These are phyloP conservation scores for Boletus insuetus DNA, from an alignment of 768 basidiomycete species.

Conservation along the genomic window DNA sequence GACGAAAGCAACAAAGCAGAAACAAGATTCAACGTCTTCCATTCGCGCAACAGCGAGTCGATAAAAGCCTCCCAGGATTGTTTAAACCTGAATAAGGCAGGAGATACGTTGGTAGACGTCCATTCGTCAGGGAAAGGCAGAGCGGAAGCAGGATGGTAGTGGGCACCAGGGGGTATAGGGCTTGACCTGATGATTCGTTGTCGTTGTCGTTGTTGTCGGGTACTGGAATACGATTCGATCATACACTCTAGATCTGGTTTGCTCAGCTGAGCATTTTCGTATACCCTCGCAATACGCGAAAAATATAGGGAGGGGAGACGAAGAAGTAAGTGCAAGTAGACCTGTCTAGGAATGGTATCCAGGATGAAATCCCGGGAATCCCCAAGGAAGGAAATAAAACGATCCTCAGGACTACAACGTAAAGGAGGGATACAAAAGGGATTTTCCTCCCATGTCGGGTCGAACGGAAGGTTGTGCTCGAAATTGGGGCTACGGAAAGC, in stretches of 20 bases:
- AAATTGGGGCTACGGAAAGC: constrained; percentile 24
- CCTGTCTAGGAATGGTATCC: constrained; percentile 42
- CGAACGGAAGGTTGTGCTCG: constrained; percentile 15
- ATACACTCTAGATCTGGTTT: constrained; percentile 65
- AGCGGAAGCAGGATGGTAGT: constrained; percentile 15
- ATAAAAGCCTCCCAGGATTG: constrained; percentile 69
- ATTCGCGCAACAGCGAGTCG: constrained; percentile 65
- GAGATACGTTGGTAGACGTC: constrained; percentile 51
- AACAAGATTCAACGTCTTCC: constrained; percentile 75
- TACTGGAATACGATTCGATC: constrained; percentile 33
- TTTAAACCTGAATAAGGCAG: constrained; percentile 62
- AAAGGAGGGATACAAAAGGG: constrained; percentile 18
- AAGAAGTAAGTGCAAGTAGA: constrained; percentile 50
- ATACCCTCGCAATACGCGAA: constrained; percentile 71
- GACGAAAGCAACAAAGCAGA: constrained; percentile 59
- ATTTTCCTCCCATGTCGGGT: constrained; percentile 23
- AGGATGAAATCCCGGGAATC: constrained; percentile 25
- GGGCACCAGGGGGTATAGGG: constrained; percentile 29
- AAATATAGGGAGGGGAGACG: constrained; percentile 80
- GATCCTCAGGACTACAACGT: constrained; percentile 12
- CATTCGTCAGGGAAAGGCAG: constrained; percentile 55
- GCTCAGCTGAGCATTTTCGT: constrained; percentile 76
- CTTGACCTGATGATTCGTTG: constrained; percentile 18
- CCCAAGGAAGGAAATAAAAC: constrained; percentile 17
- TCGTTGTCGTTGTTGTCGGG: constrained; percentile 13